Evolutionary conservation across 2,329 filamentous ascomycete species (phyloP).

Genomic region (Hymenoscyphus scutula): DNA sequence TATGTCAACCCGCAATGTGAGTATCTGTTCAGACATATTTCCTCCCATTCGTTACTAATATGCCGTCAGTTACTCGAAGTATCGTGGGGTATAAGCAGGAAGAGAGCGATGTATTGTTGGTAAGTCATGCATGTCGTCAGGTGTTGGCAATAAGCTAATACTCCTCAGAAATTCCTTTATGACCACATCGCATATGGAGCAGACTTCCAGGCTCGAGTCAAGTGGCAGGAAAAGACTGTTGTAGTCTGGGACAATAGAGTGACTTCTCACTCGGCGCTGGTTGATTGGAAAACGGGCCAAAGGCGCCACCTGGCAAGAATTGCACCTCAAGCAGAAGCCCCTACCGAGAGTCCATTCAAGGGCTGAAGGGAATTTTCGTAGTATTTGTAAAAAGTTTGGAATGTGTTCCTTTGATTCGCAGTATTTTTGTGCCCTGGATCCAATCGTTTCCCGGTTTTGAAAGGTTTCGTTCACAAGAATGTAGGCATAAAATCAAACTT

Average conservation of each 20-base stretch:
- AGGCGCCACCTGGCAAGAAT: slow-evolving; percentile 77
- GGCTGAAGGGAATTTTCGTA: slow-evolving; percentile 8
- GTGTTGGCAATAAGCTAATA: slow-evolving; percentile 56
- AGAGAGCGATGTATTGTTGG: slow-evolving; percentile 71
- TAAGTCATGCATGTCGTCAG: slow-evolving; percentile 14
- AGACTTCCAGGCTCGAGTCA: slow-evolving; percentile 71
- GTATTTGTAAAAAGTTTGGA: background rate
- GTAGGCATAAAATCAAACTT: slow-evolving; percentile 30
- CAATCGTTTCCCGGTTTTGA: no score
- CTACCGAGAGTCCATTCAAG: slow-evolving; percentile 65
- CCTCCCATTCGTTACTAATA: slow-evolving; percentile 10
- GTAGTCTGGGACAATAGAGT: slow-evolving; percentile 86
- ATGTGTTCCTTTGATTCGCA: background rate
- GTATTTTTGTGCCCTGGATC: no score
- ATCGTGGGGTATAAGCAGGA: slow-evolving; percentile 86
- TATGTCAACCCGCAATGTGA: slow-evolving; percentile 81
- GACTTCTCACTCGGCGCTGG: slow-evolving; percentile 72
- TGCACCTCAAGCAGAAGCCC: slow-evolving; percentile 77
- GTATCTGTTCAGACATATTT: slow-evolving; percentile 30
- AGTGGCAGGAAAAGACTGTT: slow-evolving; percentile 77
- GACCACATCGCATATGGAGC: slow-evolving; percentile 70
- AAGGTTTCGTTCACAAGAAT: slow-evolving; percentile 22
- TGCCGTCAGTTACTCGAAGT: slow-evolving; percentile 63
- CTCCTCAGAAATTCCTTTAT: slow-evolving; percentile 71
- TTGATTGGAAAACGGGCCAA: slow-evolving; percentile 80